Percentiles rank a stretch among this genome's conserved stretches.
Conservation (phyloP, 2,329 filamentous ascomycete genomes). For the Alternaria consortialis region DNA sequence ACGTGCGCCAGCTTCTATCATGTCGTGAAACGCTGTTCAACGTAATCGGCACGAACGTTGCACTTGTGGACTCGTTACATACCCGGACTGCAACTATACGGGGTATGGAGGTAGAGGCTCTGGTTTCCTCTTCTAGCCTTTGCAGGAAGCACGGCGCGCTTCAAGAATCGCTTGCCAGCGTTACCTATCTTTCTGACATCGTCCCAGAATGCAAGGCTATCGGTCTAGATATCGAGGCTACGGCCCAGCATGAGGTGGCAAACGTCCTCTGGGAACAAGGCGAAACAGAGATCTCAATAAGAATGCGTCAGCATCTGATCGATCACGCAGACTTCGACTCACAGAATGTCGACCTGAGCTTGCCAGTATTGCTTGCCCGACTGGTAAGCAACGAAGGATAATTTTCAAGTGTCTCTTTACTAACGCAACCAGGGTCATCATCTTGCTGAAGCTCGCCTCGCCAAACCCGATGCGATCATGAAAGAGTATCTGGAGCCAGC, state of each 20-base stretch:
- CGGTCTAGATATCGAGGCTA: slow-evolving; percentile 80
- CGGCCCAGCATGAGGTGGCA: slow-evolving; percentile 82
- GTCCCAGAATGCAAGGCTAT: slow-evolving; percentile 72
- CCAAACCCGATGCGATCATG: slow-evolving; percentile 91
- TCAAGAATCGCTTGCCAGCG: slow-evolving; percentile 86
- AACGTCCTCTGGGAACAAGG: slow-evolving; percentile 94
- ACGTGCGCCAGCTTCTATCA: slow-evolving; percentile 81
- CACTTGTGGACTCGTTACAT: slow-evolving; percentile 68
- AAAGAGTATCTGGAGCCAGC: slow-evolving; percentile 85
- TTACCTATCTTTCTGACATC: slow-evolving; percentile 82
- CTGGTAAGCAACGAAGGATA: slow-evolving; percentile 59
- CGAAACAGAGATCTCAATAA: slow-evolving; percentile 87
- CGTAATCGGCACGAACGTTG: slow-evolving; percentile 75
- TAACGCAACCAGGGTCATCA: slow-evolving; percentile 71
- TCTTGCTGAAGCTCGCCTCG: slow-evolving; percentile 86
- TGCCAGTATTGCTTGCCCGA: slow-evolving; percentile 80
- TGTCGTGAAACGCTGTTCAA: slow-evolving; percentile 85
- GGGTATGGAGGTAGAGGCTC: slow-evolving; percentile 77
- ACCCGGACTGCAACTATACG: slow-evolving; percentile 71
- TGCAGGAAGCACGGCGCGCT: slow-evolving; percentile 81
- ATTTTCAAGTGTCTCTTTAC: background rate
- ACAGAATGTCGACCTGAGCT: slow-evolving; percentile 39
- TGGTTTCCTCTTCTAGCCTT: slow-evolving; percentile 77
- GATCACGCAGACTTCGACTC: slow-evolving; percentile 44
- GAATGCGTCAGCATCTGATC: slow-evolving; percentile 78